Conservation (phyloP, 2,329 filamentous ascomycete genomes). For the Fusarium bulbicola region DNA sequence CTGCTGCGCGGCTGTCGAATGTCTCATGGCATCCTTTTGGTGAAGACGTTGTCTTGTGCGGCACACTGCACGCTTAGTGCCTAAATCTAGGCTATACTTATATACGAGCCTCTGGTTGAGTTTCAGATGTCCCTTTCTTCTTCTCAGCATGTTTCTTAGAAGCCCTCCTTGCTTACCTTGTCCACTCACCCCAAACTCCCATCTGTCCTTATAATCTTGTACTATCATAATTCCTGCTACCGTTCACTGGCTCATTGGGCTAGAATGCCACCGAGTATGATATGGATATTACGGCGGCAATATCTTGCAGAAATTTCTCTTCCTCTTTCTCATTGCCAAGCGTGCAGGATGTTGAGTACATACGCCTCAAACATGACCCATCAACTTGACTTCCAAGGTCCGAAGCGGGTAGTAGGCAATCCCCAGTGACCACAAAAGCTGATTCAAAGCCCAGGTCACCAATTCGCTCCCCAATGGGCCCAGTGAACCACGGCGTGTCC, state of each 20-base stretch:
- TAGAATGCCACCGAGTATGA: neutral
- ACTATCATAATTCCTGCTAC: neutral
- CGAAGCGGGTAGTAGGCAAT: constrained; percentile 53
- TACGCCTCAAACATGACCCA: constrained; percentile 34
- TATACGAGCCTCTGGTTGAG: constrained; percentile 8
- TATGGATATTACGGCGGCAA: too few relatives aligned
- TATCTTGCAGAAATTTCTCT: rapidly evolving
- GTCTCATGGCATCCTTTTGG: constrained; percentile 82
- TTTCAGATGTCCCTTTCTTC: neutral
- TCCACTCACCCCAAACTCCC: neutral
- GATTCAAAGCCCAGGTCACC: constrained; percentile 58
- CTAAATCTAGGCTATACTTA: constrained; percentile 20
- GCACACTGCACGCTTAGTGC: constrained; percentile 57
- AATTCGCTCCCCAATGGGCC: constrained; percentile 53
- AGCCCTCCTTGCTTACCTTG: neutral
- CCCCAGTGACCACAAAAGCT: constrained; percentile 51
- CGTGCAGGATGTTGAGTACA: neutral
- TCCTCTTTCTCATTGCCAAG: neutral
- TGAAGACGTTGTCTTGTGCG: constrained; percentile 85
- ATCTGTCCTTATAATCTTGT: neutral
- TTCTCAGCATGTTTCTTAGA: neutral
- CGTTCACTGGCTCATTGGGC: neutral
- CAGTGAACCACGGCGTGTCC: constrained; percentile 54
- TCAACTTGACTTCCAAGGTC: constrained; percentile 45
- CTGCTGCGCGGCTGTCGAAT: constrained; percentile 71